Base-by-base conservation (phyloP, 306 rosid species). In the Gastrolobium bilobum region DNA sequence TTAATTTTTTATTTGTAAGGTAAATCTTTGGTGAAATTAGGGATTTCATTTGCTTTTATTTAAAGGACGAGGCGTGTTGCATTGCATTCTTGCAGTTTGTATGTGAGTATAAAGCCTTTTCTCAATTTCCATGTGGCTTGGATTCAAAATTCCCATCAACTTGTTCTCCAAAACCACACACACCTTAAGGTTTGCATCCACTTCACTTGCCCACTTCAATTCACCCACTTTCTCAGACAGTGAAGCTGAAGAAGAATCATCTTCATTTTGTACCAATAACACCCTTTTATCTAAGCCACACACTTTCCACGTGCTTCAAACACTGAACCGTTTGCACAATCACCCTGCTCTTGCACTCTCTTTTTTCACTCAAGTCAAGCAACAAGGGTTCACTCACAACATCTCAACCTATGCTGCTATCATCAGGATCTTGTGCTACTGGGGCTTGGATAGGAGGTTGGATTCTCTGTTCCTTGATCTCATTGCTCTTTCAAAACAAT, bases 391-490 rank as follows among this genome's bases (percentile, higher is more conserved):
- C 63, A 66, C 4, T 9, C 90, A 89, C 71, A 77, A 82, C 51
- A 60, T 83, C 38, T 60, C 83, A 73, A 88, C 90, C 31, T 94
- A 88, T 66, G 89, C 81, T 2, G 86, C 81, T 0, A 53, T 94
- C 30, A 73, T 91, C 68, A 88, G 80, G 40, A 86, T 92, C 10
- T 67, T 94, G 8, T 90, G 94, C 75, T 87, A 15, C 50, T 89
- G 92, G 91, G 84, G 87, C 11, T 66, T 85, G 80, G 77, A 84
- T 37, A 81, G 88, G 39, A 78, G 77, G 73, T 72, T 94, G 74
- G 90, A 88, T 81, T 81, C 92, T 74, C 71, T 94, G 74, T 89
- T 92, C 26, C 34, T 80, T 82, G 84, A 89, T 35, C 77, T 94
- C 7, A 83, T 94, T 62, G 35, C 57, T 0, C 68, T 68, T 50